Conservation (phyloP, 768 basidiomycete species). For the Pleurotus djamor region DNA sequence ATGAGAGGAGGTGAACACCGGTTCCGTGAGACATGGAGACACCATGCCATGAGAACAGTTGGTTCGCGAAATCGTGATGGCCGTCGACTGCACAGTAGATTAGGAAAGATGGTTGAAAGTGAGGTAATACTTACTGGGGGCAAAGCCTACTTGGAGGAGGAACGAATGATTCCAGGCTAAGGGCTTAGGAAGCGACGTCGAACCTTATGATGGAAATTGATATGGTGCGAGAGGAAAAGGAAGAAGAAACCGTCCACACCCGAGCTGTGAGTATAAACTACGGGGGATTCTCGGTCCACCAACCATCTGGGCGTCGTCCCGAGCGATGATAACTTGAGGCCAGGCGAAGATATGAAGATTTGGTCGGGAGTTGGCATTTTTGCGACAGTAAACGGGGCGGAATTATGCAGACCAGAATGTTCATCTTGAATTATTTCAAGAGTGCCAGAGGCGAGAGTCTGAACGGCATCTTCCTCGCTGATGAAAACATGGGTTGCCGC, state of each 20-base stretch:
- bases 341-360: not conserved
- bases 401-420: not conserved
- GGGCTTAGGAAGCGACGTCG: slow-evolving; percentile 12
- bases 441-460: not conserved
- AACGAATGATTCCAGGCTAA: slow-evolving; percentile 8
- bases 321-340: not conserved
- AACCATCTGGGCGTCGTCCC: not conserved
- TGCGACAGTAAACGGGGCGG: not conserved
- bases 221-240: not conserved
- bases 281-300: not conserved
- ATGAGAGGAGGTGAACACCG: slow-evolving; percentile 7
- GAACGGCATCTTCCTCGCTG: slow-evolving; percentile 12
- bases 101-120: not conserved
- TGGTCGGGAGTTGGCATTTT: not conserved
- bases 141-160: slow-evolving; percentile 9
- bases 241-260: not conserved
- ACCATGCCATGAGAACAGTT: slow-evolving; percentile 8
- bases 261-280: not conserved
- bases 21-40: slow-evolving; percentile 8
- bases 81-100: slow-evolving; percentile 5
- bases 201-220: slow-evolving; percentile 7
- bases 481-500: slow-evolving; percentile 17
- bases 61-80: not conserved
- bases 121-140: slow-evolving; percentile 1
- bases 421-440: not conserved